phyloP scores from a whole-genome alignment of 225 moss, liverwort and hornwort genomes.

The Polytrichum commune region DNA sequence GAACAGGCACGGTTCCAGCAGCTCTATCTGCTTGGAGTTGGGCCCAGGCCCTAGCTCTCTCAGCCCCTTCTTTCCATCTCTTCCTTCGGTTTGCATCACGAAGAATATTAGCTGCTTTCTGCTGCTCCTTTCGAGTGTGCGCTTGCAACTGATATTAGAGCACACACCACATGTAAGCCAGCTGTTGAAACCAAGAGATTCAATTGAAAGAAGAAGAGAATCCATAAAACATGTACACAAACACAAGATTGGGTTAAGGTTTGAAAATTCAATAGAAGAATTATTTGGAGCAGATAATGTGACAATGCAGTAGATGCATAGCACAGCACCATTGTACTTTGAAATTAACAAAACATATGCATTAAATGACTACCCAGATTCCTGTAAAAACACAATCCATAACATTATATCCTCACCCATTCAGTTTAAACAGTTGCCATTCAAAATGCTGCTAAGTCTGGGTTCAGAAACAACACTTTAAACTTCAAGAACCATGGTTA shows the following conservation, averaged over 20 bases:
- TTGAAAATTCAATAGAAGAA: neutral
- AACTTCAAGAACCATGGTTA: neutral
- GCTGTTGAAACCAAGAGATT: neutral
- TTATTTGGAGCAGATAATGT: neutral
- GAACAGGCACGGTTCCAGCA: constrained; percentile 17
- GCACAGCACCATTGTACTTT: neutral
- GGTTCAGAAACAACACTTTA: neutral
- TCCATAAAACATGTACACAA: neutral
- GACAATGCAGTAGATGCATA: neutral
- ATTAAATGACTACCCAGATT: neutral
- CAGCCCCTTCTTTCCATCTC: constrained; percentile 96
- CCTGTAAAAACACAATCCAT: neutral
- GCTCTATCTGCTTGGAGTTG: constrained; percentile 57
- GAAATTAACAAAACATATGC: neutral
- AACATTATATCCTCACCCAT: constrained; percentile 4
- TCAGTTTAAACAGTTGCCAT: neutral
- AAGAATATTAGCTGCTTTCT: constrained; percentile 62
- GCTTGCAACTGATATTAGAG: constrained; percentile 63
- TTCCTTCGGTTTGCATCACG: constrained; percentile 83
- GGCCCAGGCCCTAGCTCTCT: constrained; percentile 85
- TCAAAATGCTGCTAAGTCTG: neutral
- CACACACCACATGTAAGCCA: constrained; percentile 1
- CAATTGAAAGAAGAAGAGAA: neutral
- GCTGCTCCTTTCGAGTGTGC: constrained; percentile 68
- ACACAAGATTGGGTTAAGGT: constrained; percentile 3